A percentile compares a stretch with the other conserved stretches of the same genome.
Evolutionary conservation across 179 eudicot genomes (phyloP).

Genomic region (Vitellaria paradoxa): DNA sequence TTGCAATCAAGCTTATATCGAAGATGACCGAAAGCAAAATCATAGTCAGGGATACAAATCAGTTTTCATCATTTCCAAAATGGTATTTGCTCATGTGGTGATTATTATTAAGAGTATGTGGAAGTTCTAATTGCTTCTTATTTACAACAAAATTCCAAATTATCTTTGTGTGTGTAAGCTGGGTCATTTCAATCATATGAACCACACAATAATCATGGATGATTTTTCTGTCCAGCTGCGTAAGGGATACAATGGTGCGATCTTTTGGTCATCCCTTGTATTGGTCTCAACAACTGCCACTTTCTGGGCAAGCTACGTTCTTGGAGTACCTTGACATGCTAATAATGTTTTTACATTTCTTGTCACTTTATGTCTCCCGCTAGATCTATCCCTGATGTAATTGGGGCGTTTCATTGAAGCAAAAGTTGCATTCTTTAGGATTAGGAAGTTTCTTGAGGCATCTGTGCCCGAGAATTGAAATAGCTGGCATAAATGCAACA

Average conservation of each 20-base stretch:
- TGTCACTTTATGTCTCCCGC: constrained; percentile 69
- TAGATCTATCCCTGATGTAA: constrained; percentile 61
- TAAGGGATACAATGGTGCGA: constrained; percentile 40
- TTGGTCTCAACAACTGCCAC: constrained; percentile 68
- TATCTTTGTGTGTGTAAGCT: too few relatives aligned
- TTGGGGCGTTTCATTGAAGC: constrained; percentile 67
- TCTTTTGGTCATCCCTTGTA: constrained; percentile 69
- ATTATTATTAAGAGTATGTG: constrained; percentile 58
- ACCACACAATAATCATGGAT: constrained; percentile 38
- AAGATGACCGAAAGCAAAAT: constrained; percentile 58
- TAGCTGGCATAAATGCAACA: constrained; percentile 28
- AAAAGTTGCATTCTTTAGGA: constrained; percentile 57
- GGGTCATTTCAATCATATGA: constrained; percentile 43
- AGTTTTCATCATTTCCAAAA: constrained; percentile 71
- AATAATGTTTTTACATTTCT: constrained; percentile 75
- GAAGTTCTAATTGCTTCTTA: not conserved
- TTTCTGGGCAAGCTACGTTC: constrained; percentile 62
- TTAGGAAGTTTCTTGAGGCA: constrained; percentile 57
- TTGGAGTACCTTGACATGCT: constrained; percentile 49
- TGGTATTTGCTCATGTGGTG: constrained; percentile 82
- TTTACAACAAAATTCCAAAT: too few relatives aligned
- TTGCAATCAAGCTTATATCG: constrained; percentile 73
- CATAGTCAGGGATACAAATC: constrained; percentile 74
- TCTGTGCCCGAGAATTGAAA: constrained; percentile 46
- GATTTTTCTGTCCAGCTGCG: constrained; percentile 50